Conservation (phyloP, 352 stramenopile species). For the Porosira glacialis region DNA sequence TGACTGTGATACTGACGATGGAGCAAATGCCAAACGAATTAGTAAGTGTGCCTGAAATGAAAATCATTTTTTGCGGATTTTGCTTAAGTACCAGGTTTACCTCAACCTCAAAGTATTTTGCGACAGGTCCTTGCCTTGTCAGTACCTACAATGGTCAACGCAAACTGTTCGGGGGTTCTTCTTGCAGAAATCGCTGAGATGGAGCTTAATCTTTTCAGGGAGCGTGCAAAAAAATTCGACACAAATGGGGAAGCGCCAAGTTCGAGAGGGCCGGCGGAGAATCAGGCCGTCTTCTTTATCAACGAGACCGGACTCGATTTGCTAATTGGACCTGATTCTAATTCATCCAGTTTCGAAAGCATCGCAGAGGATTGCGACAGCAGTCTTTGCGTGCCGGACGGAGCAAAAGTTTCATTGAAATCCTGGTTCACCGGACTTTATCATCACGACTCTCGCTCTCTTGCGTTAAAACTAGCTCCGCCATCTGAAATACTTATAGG, state of each 20-base stretch:
- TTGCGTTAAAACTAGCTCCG: no score
- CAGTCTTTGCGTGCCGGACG: conserved; percentile 5
- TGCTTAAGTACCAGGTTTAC: conserved; percentile 54
- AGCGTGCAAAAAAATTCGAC: no score
- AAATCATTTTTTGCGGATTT: conserved; percentile 50
- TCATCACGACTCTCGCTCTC: no score
- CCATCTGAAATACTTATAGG: no score
- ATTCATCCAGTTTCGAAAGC: neutral
- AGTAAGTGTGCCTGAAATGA: conserved; percentile 24
- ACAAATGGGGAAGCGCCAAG: no score
- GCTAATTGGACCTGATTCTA: conserved; percentile 4
- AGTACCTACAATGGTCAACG: conserved; percentile 17
- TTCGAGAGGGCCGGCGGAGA: no score
- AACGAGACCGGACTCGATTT: conserved; percentile 42
- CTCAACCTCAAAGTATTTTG: conserved; percentile 39
- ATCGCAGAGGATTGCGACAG: neutral
- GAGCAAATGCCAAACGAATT: conserved; percentile 75
- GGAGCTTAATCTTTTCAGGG: no score
- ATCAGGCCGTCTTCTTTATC: no score
- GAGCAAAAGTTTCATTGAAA: conserved; percentile 23
- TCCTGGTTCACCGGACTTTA: conserved; percentile 8
- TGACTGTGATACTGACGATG: conserved; percentile 43
- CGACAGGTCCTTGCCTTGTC: conserved; percentile 2
- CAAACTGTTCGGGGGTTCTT: neutral
- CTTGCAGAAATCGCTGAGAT: conserved; percentile 7